These are phyloP conservation scores for Dunaliella sp. DNA, from an alignment of 139 green algal species.

Conservation along the genomic window DNA sequence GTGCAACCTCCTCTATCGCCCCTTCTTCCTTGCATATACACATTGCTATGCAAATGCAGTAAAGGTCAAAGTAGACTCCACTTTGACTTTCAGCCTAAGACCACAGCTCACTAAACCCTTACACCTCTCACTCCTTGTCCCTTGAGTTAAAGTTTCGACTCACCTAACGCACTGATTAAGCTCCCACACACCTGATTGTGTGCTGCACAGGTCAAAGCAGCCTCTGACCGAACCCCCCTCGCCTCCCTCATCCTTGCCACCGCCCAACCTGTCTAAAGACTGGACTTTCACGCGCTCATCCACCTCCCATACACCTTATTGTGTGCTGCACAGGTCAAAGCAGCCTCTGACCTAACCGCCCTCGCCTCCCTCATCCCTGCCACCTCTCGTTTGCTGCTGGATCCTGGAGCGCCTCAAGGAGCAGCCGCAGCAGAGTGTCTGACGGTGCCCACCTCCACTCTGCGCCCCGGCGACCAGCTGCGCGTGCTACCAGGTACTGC, in stretches of 20 bases:
- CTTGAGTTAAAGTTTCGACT: too few species aligned
- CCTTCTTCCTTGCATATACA: too few species aligned
- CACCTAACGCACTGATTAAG: too few species aligned
- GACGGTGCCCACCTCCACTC: conserved; percentile 48
- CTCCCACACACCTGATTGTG: too few species aligned
- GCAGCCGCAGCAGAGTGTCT: conserved; percentile 38
- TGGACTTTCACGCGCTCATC: neutral
- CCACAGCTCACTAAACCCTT: too few species aligned
- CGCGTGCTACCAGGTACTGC: conserved; percentile 19
- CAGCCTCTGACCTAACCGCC: conserved; percentile 55
- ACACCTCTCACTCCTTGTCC: too few species aligned
- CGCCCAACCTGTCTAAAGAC: conserved; percentile 13
- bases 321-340: conserved; percentile 1
- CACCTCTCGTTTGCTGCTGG: conserved; percentile 62
- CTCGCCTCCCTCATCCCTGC: conserved; percentile 77
- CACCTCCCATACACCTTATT: neutral
- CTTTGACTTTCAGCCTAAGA: too few species aligned
- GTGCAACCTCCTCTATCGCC: too few species aligned
- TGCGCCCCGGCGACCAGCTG: conserved; percentile 49
- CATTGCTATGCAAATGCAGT: too few species aligned
- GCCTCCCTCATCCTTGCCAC: conserved; percentile 71
- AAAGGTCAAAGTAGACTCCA: too few species aligned
- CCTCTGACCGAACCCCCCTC: conserved; percentile 60
- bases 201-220: neutral
- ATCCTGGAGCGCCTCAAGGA: conserved; percentile 36